Conservation (phyloP, 2,329 filamentous ascomycete species). For the Kalmusia sp. region DNA sequence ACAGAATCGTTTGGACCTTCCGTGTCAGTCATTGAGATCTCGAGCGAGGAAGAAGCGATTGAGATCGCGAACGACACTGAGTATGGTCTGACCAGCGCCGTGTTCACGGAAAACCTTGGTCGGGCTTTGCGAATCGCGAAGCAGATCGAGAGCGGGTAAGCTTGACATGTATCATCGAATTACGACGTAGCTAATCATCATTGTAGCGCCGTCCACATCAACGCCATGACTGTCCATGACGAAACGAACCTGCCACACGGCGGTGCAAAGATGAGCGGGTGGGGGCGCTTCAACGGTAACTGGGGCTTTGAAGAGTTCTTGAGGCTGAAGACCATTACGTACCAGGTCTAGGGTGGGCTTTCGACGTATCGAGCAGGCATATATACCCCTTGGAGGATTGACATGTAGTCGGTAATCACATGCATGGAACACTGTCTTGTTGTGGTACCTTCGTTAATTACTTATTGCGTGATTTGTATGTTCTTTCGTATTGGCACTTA, state of each 20-base stretch:
- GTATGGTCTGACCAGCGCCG: constrained; percentile 74
- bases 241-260: constrained; percentile 57
- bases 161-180: neutral
- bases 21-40: constrained; percentile 70
- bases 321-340: constrained; percentile 51
- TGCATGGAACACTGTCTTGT: too few species aligned
- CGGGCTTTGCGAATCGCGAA: constrained; percentile 53
- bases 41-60: constrained; percentile 75
- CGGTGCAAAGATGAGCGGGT: constrained; percentile 58
- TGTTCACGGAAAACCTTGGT: constrained; percentile 74
- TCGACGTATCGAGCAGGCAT: neutral
- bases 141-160: constrained; percentile 64
- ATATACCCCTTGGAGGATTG: neutral
- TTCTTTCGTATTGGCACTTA: too few species aligned
- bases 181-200: constrained; percentile 11
- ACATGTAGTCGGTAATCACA: too few species aligned
- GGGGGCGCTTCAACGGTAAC: constrained; percentile 55
- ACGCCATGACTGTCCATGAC: constrained; percentile 59
- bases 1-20: constrained; percentile 81
- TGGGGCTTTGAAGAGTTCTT: constrained; percentile 58
- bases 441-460: too few species aligned
- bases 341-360: constrained; percentile 37
- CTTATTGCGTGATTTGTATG: too few species aligned
- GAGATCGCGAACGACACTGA: constrained; percentile 80
- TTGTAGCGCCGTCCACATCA: constrained; percentile 57